These are phyloP conservation scores for Sanguinoderma infundibulare DNA, from an alignment of 1,284 basidiomycete species.

Conservation along the genomic window DNA sequence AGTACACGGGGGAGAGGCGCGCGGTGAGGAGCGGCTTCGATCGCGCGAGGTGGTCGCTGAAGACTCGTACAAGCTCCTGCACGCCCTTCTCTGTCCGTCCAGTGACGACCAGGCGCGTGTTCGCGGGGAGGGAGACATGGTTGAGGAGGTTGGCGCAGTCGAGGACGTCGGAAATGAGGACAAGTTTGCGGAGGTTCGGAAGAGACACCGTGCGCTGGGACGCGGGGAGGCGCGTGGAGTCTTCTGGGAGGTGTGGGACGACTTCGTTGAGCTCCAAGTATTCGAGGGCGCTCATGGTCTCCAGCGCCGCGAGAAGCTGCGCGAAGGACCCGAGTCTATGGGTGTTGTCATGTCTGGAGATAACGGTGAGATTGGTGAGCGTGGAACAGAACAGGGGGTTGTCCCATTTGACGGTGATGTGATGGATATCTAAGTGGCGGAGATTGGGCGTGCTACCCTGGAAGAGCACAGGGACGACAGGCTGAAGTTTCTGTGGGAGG, in stretches of 20 bases:
- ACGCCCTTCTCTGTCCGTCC: neutral
- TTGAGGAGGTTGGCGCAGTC: constrained; percentile 20
- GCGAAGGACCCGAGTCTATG: neutral
- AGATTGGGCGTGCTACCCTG: constrained; percentile 10
- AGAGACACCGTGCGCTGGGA: neutral
- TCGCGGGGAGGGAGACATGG: constrained; percentile 9
- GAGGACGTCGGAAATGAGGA: neutral
- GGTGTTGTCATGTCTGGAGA: neutral
- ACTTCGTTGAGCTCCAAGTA: constrained; percentile 10
- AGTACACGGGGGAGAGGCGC: constrained; percentile 3
- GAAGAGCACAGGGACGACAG: constrained; percentile 7
- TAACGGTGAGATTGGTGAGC: constrained; percentile 1
- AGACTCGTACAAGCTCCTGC: constrained; percentile 7
- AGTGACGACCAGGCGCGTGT: neutral
- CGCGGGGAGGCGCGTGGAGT: neutral
- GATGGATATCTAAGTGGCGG: constrained; percentile 7
- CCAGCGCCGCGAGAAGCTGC: constrained; percentile 11
- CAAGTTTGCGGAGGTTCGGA: neutral
- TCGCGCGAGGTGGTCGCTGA: constrained; percentile 3
- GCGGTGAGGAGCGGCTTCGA: constrained; percentile 7
- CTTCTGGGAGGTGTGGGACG: constrained; percentile 10
- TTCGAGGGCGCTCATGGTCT: constrained; percentile 5
- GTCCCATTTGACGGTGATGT: constrained; percentile 9
- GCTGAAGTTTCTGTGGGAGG: neutral
- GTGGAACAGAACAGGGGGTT: constrained; percentile 15